phyloP scores from a whole-genome alignment of 2,329 filamentous ascomycete genomes.

The Leptographium lundbergii region DNA sequence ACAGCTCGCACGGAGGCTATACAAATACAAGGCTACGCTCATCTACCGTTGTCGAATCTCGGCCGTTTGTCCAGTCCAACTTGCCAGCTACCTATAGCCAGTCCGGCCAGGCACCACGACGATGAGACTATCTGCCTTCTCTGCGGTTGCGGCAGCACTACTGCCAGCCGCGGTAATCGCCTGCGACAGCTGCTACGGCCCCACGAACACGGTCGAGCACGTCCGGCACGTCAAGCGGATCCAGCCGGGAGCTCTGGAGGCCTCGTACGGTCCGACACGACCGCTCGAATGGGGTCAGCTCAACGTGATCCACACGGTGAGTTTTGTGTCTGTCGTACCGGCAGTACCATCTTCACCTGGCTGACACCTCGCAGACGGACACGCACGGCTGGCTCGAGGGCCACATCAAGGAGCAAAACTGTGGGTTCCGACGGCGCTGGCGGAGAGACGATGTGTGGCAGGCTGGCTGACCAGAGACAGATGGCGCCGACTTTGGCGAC shows the following conservation, averaged over 20 bases:
- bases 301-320: slow-evolving; percentile 46
- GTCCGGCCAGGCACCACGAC: not conserved
- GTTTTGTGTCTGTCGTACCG: not conserved
- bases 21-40: not conserved
- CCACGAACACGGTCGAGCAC: slow-evolving; percentile 21
- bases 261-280: slow-evolving; percentile 28
- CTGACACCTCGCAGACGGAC: slow-evolving; percentile 29
- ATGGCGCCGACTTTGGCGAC: slow-evolving; percentile 55
- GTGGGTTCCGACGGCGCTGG: not conserved
- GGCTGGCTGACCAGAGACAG: slow-evolving; percentile 1
- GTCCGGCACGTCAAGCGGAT: slow-evolving; percentile 36
- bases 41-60: not conserved
- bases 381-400: slow-evolving; percentile 50
- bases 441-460: not conserved
- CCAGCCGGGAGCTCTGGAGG: slow-evolving; percentile 31
- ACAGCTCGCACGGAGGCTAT: not conserved
- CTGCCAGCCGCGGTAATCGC: slow-evolving; percentile 16
- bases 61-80: not conserved
- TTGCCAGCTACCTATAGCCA: not conserved
- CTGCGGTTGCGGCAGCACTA: not conserved
- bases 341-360: not conserved
- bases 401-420: slow-evolving; percentile 48
- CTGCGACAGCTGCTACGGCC: slow-evolving; percentile 30
- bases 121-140: not conserved
- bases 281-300: slow-evolving; percentile 49